Evolutionary conservation across 192 early-diverging fungal genomes (phyloP).

Genomic region (Mortierella alpina): DNA sequence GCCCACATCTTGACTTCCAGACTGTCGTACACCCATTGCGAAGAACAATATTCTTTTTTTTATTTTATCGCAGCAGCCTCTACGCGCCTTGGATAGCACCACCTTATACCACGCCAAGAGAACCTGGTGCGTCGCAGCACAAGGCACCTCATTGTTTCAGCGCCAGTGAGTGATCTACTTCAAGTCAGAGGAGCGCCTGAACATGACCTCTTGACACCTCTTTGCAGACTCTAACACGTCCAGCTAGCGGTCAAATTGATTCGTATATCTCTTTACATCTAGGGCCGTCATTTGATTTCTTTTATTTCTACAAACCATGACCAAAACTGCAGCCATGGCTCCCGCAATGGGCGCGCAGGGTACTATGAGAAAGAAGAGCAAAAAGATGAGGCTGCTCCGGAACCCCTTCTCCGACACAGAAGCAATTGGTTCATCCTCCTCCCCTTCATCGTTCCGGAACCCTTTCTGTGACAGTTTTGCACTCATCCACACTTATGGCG

Average conservation of each 20-base stretch:
- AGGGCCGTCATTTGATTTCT: no score
- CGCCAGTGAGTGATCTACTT: neutral
- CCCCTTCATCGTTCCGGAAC: neutral
- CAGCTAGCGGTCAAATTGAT: neutral
- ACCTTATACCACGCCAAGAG: neutral
- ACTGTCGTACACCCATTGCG: neutral
- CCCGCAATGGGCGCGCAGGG: neutral
- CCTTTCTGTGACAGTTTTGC: conserved; percentile 5
- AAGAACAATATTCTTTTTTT: no score
- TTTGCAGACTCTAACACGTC: neutral
- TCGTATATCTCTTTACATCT: neutral
- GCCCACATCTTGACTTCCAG: neutral
- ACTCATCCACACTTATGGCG: neutral
- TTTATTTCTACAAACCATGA: neutral
- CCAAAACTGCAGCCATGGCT: neutral
- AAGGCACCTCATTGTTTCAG: neutral
- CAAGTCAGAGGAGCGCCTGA: neutral
- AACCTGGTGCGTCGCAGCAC: no score
- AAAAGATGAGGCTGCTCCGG: neutral
- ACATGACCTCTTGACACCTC: neutral
- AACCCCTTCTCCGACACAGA: conserved; percentile 3
- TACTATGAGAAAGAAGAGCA: neutral
- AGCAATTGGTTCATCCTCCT: neutral
- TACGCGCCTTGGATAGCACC: neutral
- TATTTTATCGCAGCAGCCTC: neutral